Evolutionary conservation across 164 flowering plant genomes (phyloP).

Genomic region (Aristolochia contorta): DNA sequence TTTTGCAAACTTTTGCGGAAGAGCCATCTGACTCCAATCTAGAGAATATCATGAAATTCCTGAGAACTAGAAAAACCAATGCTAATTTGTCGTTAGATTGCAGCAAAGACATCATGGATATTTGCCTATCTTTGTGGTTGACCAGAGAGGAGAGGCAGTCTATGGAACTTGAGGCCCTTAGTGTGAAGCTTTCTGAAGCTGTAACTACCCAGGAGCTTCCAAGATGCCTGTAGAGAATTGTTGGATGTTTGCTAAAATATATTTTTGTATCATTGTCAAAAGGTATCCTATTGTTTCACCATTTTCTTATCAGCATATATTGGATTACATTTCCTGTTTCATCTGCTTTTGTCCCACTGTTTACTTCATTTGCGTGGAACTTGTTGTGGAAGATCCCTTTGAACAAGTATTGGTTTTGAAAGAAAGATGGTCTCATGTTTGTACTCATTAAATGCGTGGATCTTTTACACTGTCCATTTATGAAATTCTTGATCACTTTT

Average conservation of each 20-base stretch:
- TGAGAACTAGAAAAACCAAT: conserved; percentile 22
- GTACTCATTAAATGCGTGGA: too few species aligned
- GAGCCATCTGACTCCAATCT: conserved; percentile 60
- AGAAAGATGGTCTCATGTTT: too few species aligned
- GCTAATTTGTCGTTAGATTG: conserved; percentile 17
- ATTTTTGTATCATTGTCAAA: too few species aligned
- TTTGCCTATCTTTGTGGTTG: conserved; percentile 54
- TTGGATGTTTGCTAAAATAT: neutral
- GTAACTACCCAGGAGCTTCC: conserved; percentile 12
- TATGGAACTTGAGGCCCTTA: conserved; percentile 45
- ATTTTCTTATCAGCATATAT: too few species aligned
- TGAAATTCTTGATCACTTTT: too few species aligned
- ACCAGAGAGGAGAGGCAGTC: conserved; percentile 54
- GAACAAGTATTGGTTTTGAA: too few species aligned
- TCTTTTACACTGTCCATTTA: too few species aligned
- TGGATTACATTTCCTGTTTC: too few species aligned
- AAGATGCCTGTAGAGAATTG: conserved; percentile 2
- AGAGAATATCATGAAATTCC: conserved; percentile 37
- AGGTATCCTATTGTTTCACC: too few species aligned
- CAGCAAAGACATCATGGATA: conserved; percentile 35
- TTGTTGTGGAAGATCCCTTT: too few species aligned
- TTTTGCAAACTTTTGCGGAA: conserved; percentile 33
- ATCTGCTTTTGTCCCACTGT: too few species aligned
- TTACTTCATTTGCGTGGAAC: too few species aligned
- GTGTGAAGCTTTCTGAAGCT: conserved; percentile 33